Percentiles rank a stretch among this genome's conserved stretches.
Conservation (phyloP, 495 filamentous ascomycete species). For the Penicillium fimorum region DNA sequence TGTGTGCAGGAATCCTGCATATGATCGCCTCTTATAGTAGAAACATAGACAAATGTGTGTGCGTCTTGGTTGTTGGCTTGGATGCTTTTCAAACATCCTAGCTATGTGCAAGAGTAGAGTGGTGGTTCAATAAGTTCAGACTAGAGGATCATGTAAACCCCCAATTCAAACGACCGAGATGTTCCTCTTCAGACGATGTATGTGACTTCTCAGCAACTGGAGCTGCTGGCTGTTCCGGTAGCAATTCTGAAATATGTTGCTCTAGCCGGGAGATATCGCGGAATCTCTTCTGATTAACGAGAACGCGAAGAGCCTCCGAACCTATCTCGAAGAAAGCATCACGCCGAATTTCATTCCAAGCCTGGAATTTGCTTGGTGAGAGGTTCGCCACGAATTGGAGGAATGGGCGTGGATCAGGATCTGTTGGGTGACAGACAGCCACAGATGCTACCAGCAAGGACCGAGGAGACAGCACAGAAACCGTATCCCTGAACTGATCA, state of each 20-base stretch:
- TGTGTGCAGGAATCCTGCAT: neutral
- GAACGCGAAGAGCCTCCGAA: constrained; percentile 37
- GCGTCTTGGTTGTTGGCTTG: neutral
- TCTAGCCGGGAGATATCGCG: constrained; percentile 33
- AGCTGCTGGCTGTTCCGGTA: constrained; percentile 23
- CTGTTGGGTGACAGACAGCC: constrained; percentile 36
- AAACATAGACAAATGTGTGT: neutral
- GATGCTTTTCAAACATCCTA: neutral
- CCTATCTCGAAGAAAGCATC: constrained; percentile 31
- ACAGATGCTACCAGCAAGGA: constrained; percentile 26
- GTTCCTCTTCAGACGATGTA: constrained; percentile 22
- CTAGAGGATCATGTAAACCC: constrained; percentile 27
- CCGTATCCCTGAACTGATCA: constrained; percentile 29
- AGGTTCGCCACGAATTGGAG: constrained; percentile 26
- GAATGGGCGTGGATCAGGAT: constrained; percentile 34
- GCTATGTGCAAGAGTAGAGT: neutral
- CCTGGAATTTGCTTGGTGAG: constrained; percentile 14
- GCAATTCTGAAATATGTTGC: constrained; percentile 31
- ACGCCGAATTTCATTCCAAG: constrained; percentile 21
- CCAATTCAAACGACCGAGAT: constrained; percentile 31
- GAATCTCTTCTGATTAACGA: constrained; percentile 33
- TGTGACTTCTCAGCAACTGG: constrained; percentile 10
- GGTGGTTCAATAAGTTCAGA: neutral
- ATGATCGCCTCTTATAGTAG: neutral
- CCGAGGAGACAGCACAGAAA: constrained; percentile 29